Percentiles rank a stretch among this genome's conserved stretches.
Evolutionary conservation across 2,329 filamentous ascomycete species (phyloP).

Genomic region (Aspergillus sojae): DNA sequence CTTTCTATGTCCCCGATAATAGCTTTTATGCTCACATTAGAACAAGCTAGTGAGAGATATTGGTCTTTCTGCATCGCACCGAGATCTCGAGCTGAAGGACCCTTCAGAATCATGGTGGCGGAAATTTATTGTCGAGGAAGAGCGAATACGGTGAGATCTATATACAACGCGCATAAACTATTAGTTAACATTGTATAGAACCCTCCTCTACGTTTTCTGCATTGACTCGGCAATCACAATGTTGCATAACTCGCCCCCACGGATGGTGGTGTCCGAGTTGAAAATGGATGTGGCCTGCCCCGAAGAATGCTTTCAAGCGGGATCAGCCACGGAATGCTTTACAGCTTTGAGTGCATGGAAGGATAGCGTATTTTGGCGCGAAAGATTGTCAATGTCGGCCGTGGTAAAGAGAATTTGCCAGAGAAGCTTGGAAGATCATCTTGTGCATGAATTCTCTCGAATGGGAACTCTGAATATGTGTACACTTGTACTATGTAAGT

Average conservation of each 20-base stretch:
- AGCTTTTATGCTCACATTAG: not conserved
- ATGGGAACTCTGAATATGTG: constrained; percentile 30
- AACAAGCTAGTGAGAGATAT: constrained; percentile 23
- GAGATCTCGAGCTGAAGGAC: constrained; percentile 6
- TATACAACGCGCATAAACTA: not conserved
- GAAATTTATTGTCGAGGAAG: constrained; percentile 27
- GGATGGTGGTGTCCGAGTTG: constrained; percentile 29
- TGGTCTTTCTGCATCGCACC: constrained; percentile 21
- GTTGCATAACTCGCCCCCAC: constrained; percentile 32
- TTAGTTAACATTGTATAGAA: constrained; percentile 16
- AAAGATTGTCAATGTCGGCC: constrained; percentile 18
- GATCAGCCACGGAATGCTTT: constrained; percentile 24
- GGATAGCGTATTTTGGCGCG: constrained; percentile 20
- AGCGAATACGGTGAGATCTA: constrained; percentile 26
- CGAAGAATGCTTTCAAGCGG: constrained; percentile 32
- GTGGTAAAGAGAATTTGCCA: constrained; percentile 26
- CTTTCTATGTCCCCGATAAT: not conserved
- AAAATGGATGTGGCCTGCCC: constrained; percentile 30
- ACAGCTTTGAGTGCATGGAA: constrained; percentile 21
- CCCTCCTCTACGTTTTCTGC: constrained; percentile 30
- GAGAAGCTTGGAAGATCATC: constrained; percentile 13
- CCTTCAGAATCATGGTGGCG: constrained; percentile 23
- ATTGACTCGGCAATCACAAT: constrained; percentile 33
- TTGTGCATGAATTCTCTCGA: constrained; percentile 17
- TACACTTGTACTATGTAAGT: constrained; percentile 26